Evolutionary conservation across 2,329 filamentous ascomycete genomes (phyloP), one percentile per base, ranked within the genome.

Genomic region (Claviceps sorghi): DNA sequence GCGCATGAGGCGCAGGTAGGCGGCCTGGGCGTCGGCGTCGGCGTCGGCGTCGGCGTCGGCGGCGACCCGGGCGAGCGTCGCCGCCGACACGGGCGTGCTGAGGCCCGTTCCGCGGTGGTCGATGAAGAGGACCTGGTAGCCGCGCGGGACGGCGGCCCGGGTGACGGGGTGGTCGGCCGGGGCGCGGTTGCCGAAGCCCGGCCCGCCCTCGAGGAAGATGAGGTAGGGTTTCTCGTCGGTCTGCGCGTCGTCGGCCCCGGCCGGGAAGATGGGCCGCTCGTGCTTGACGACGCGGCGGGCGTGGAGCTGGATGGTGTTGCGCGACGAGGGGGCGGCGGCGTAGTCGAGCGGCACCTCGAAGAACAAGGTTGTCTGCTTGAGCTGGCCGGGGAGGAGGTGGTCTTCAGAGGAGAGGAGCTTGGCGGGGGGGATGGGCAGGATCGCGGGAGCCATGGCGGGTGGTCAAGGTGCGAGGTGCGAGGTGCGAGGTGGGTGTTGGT

Each of bases 101-200:
- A 95, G 71, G 1, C 91, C 91, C 3, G 88, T 94, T 13, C 91
- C 91, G 49, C 91, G 81, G 65, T 95, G 90, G 65, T 97, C 91
- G n/a, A 97, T 76, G 57, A 85, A 83, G 2, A 97, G 77, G 46
- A 88, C 72, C 65, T 94, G 86, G 62, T 95, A 96, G 17, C 90
- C 90, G 56, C 83, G 83, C 54, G 83, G 80, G 6, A 96, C 75
- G 52, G 88, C 76, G 32, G 76, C 72, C 34, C 80, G 77, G n/a
- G 86, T 85, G 63, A 88, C 78, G 8, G 82, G 72, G 55, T 82
- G 79, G 54, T 86, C 78, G 63, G 94, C 84, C 1, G 91, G 90
- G 49, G 83, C 73, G 6, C 77, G 73, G 62, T 87, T 90, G 55
- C 84, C 82, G 61, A 85, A 82, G 3, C 90, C 90, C 0, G 90